phyloP scores from a whole-genome alignment of 2,329 filamentous ascomycete genomes.

The Coniochaeta sp. region DNA sequence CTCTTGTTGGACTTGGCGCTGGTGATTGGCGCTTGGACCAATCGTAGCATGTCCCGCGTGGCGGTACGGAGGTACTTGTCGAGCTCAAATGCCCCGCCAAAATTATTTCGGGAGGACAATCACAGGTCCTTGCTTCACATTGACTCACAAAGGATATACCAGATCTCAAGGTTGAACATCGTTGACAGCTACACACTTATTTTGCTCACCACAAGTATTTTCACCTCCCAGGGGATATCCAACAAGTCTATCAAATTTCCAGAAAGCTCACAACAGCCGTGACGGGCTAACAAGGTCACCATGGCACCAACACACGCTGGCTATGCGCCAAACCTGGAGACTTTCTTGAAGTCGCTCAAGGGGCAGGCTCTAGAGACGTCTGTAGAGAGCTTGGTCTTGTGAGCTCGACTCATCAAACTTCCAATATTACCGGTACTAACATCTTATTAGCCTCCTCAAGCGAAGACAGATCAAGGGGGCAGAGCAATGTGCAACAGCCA shows the following conservation, averaged over 20 bases:
- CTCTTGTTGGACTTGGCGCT: neutral
- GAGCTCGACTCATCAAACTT: conserved; percentile 10
- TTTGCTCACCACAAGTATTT: no score
- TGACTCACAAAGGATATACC: conserved; percentile 2
- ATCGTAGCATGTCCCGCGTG: neutral
- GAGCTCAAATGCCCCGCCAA: conserved; percentile 2
- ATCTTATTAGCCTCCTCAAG: conserved; percentile 66
- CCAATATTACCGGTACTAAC: no score
- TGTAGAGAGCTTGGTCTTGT: conserved; percentile 80
- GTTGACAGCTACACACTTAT: no score
- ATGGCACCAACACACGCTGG: conserved; percentile 54
- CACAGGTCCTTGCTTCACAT: neutral
- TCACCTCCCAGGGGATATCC: no score
- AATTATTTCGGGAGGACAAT: conserved; percentile 1
- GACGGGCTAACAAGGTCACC: neutral
- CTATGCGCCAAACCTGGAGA: conserved; percentile 66
- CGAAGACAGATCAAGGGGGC: conserved; percentile 83
- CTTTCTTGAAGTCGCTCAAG: conserved; percentile 74
- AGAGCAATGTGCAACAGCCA: conserved; percentile 83
- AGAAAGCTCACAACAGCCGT: neutral
- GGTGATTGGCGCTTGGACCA: neutral
- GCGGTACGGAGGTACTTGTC: neutral
- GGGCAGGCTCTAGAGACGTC: conserved; percentile 70
- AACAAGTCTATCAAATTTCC: no score
- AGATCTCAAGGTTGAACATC: neutral